Percentiles rank a stretch among this genome's conserved stretches.
phyloP scores from a whole-genome alignment of 2,329 filamentous ascomycete species.

The Gnomoniopsis smithogilvyi region DNA sequence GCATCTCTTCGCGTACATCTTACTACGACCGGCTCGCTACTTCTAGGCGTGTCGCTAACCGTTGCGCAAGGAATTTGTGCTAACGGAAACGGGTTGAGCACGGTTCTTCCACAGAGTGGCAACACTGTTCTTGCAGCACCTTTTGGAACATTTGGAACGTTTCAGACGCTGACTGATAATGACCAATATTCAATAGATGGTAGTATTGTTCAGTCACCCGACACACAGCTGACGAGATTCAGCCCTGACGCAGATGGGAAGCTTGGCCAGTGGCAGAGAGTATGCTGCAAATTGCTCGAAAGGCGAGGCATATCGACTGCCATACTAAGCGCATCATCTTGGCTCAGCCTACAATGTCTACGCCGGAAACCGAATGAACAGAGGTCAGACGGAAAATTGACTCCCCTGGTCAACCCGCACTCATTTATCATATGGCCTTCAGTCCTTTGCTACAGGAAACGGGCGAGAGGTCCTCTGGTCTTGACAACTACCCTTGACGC shows the following conservation, averaged over 20 bases:
- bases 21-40: conserved; percentile 52
- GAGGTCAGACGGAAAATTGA: conserved; percentile 39
- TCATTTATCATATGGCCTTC: conserved; percentile 52
- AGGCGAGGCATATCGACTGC: conserved; percentile 45
- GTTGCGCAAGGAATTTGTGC: conserved; percentile 44
- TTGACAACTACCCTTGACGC: conserved; percentile 24
- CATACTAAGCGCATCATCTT: conserved; percentile 41
- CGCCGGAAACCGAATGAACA: conserved; percentile 41
- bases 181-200: conserved; percentile 32
- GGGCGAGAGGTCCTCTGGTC: conserved; percentile 27
- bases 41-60: conserved; percentile 47
- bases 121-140: conserved; percentile 52
- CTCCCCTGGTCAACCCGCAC: conserved; percentile 31
- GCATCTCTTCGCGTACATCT: conserved; percentile 53
- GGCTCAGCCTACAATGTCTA: conserved; percentile 50
- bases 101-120: conserved; percentile 37
- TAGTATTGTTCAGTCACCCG: conserved; percentile 48
- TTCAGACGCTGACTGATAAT: conserved; percentile 33
- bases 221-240: conserved; percentile 45
- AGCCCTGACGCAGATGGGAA: conserved; percentile 38
- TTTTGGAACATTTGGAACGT: conserved; percentile 46
- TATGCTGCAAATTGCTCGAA: conserved; percentile 49
- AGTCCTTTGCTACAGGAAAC: conserved; percentile 48
- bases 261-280: conserved; percentile 45
- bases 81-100: conserved; percentile 40